A percentile compares a stretch with the other conserved stretches of the same genome.
phyloP scores from a whole-genome alignment of 2,329 filamentous ascomycete species.

The Cryphonectria carpinicola region DNA sequence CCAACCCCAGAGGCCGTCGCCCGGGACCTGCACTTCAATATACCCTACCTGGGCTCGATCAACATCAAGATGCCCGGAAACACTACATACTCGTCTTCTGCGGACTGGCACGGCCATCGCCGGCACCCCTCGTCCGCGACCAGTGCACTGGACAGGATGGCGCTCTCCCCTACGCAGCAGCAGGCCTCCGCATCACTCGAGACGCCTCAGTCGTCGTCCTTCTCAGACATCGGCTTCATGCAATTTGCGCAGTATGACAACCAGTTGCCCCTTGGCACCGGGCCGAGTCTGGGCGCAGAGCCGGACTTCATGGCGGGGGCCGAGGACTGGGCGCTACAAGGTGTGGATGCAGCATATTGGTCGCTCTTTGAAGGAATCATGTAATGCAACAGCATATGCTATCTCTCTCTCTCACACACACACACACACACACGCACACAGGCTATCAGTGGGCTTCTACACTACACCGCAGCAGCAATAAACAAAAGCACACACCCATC shows the following conservation, averaged over 20 bases:
- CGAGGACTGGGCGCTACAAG: constrained; percentile 32
- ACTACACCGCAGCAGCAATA: not conserved
- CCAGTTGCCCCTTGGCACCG: constrained; percentile 15
- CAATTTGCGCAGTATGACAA: constrained; percentile 21
- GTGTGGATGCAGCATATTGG: constrained; percentile 33
- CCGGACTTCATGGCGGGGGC: constrained; percentile 33
- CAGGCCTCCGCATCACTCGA: constrained; percentile 16
- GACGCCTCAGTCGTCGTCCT: not conserved
- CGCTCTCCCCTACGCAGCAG: constrained; percentile 23
- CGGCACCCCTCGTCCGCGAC: constrained; percentile 15
- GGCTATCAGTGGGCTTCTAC: not conserved
- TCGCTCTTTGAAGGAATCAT: constrained; percentile 28
- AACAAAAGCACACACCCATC: not conserved
- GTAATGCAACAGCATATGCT: not conserved
- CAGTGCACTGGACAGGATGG: constrained; percentile 17
- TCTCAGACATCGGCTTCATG: constrained; percentile 12
- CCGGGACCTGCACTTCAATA: constrained; percentile 43
- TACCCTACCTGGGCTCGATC: constrained; percentile 53
- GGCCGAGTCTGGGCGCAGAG: not conserved
- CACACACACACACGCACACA: no score
- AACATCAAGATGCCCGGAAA: constrained; percentile 42
- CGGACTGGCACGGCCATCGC: constrained; percentile 15
- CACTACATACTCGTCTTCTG: not conserved
- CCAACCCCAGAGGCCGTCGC: constrained; percentile 24
- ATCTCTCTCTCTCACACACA: no score